These are phyloP conservation scores for Russula virescens DNA, from an alignment of 768 basidiomycete genomes.

Conservation along the genomic window DNA sequence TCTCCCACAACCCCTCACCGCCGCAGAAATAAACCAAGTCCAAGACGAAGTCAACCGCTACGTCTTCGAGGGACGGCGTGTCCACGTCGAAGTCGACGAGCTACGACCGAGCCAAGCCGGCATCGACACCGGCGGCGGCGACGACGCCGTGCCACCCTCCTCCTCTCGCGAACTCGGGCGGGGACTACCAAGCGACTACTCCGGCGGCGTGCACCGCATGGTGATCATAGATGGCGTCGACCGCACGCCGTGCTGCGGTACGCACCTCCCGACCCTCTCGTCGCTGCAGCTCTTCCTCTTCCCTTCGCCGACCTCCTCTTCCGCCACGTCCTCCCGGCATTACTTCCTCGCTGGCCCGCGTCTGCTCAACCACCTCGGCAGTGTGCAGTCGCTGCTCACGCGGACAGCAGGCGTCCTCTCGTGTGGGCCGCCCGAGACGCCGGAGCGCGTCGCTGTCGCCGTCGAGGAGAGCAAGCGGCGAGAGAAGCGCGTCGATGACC, in stretches of 20 bases:
- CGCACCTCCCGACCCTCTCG: slow-evolving; percentile 74
- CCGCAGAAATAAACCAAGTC: slow-evolving; percentile 54
- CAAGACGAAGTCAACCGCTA: slow-evolving; percentile 60
- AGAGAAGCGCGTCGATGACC: slow-evolving; percentile 61
- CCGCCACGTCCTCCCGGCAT: slow-evolving; percentile 60
- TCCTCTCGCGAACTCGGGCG: slow-evolving; percentile 50
- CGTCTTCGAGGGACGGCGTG: slow-evolving; percentile 61
- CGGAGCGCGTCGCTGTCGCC: slow-evolving; percentile 61
- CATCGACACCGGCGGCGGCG: slow-evolving; percentile 29
- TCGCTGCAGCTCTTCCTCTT: slow-evolving; percentile 68
- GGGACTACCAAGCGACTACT: slow-evolving; percentile 65
- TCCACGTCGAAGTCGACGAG: slow-evolving; percentile 72
- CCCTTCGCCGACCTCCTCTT: slow-evolving; percentile 56
- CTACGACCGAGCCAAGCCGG: slow-evolving; percentile 37
- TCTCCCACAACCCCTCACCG: slow-evolving; percentile 59
- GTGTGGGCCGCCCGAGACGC: slow-evolving; percentile 60
- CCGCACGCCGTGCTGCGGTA: slow-evolving; percentile 80
- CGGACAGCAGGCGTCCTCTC: slow-evolving; percentile 56
- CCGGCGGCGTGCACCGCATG: slow-evolving; percentile 70
- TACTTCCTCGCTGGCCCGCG: slow-evolving; percentile 83
- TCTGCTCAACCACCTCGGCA: slow-evolving; percentile 54
- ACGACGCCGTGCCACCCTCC: slow-evolving; percentile 31
- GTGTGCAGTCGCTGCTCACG: slow-evolving; percentile 51
- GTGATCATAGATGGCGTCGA: slow-evolving; percentile 81
- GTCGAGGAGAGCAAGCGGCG: slow-evolving; percentile 60